Evolutionary conservation across 2,329 filamentous ascomycete genomes (phyloP).

Genomic region (Aspergillus brunneoviolaceus): DNA sequence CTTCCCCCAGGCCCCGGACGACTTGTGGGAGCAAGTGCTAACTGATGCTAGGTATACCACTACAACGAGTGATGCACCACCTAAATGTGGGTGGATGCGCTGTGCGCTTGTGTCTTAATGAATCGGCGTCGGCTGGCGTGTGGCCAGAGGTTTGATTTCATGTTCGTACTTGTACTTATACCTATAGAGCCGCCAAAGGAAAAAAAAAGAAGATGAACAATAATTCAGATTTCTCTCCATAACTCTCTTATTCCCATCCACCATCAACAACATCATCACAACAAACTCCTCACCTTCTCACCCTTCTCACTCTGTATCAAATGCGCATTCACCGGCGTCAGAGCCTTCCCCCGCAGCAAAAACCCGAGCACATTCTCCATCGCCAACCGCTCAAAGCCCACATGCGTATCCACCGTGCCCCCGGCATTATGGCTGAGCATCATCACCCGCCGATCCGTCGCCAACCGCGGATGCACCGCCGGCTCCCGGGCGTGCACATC

Average conservation of each 20-base stretch:
- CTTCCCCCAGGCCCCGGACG: not conserved
- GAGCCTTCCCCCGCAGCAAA: slow-evolving; percentile 29
- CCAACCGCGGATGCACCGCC: slow-evolving; percentile 47
- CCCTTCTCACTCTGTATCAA: slow-evolving; percentile 39
- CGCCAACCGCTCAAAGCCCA: slow-evolving; percentile 48
- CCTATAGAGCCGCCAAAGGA: not conserved
- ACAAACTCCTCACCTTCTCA: slow-evolving; percentile 10
- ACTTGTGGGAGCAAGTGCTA: not conserved
- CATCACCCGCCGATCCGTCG: slow-evolving; percentile 44
- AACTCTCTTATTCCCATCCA: no score
- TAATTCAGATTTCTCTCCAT: no score
- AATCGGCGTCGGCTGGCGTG: no score
- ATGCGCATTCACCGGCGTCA: slow-evolving; percentile 62
- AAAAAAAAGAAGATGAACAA: not conserved
- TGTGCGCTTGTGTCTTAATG: no score
- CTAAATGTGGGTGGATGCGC: not conserved
- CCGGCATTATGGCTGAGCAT: slow-evolving; percentile 52
- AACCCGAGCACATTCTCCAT: slow-evolving; percentile 49
- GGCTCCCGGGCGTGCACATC: slow-evolving; percentile 59
- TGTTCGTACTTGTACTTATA: not conserved
- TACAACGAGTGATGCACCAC: slow-evolving; percentile 69
- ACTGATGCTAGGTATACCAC: slow-evolving; percentile 69
- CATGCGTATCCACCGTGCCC: slow-evolving; percentile 50
- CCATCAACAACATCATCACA: slow-evolving; percentile 4
- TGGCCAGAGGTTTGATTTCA: no score